These are phyloP conservation scores for Polytrichum commune DNA, from an alignment of 225 moss, liverwort and hornwort genomes.

Conservation along the genomic window DNA sequence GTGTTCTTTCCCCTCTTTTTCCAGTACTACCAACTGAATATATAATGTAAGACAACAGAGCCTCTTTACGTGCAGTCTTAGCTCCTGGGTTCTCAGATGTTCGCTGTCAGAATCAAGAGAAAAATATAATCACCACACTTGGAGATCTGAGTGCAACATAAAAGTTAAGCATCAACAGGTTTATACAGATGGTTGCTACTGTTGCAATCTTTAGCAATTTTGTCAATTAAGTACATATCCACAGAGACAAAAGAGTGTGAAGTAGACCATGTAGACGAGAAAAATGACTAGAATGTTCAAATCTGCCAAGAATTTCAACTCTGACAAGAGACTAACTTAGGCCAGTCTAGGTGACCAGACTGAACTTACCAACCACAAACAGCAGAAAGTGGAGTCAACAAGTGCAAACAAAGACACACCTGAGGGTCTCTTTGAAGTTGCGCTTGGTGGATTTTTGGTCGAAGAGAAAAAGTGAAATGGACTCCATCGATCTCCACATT, in stretches of 20 bases:
- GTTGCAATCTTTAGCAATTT: too few species aligned
- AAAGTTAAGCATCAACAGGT: too few species aligned
- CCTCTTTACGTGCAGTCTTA: background rate
- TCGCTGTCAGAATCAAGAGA: background rate
- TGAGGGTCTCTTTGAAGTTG: conserved; percentile 33
- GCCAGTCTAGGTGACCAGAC: too few species aligned
- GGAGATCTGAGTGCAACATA: background rate
- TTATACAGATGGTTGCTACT: too few species aligned
- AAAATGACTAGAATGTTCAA: too few species aligned
- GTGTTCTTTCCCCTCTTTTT: too few species aligned
- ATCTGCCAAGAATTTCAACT: too few species aligned
- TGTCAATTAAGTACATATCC: too few species aligned
- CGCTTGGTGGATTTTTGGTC: conserved; percentile 47
- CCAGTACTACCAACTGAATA: too few species aligned
- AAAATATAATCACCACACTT: background rate
- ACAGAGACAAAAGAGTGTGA: too few species aligned
- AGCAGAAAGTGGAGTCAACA: background rate
- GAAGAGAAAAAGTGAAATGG: conserved; percentile 80
- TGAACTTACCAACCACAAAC: background rate
- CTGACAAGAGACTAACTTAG: too few species aligned
- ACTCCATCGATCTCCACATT: conserved; percentile 91
- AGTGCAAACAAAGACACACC: conserved; percentile 15
- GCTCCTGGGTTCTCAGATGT: background rate
- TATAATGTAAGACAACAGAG: background rate
- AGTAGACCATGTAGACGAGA: too few species aligned